Evolutionary conservation across 225 moss, liverwort and hornwort species (phyloP).

Genomic region (Sphagnum contortum): DNA sequence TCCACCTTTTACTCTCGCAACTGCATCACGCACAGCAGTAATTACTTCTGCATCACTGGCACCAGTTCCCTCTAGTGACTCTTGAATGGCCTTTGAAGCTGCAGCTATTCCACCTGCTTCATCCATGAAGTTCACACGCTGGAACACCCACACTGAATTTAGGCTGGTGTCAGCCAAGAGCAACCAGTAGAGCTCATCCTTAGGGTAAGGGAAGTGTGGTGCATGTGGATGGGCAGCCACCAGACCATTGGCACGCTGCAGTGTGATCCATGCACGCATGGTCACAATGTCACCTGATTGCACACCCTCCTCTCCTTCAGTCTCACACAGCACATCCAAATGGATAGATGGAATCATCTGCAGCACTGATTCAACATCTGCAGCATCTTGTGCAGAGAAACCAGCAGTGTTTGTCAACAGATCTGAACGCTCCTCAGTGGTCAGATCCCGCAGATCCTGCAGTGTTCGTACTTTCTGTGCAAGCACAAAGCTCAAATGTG

Average conservation of each 20-base stretch:
- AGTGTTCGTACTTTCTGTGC: slow-evolving; percentile 74
- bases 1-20: slow-evolving; percentile 66
- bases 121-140: slow-evolving; percentile 75
- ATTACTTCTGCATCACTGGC: slow-evolving; percentile 64
- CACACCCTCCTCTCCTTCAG: slow-evolving; percentile 99
- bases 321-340: slow-evolving; percentile 69
- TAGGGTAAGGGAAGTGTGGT: slow-evolving; percentile 67
- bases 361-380: slow-evolving; percentile 82
- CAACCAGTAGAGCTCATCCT: slow-evolving; percentile 92
- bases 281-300: slow-evolving; percentile 97
- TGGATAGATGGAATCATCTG: slow-evolving; percentile 70
- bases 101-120: slow-evolving; percentile 63
- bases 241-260: slow-evolving; percentile 60
- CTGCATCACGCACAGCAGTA: slow-evolving; percentile 53
- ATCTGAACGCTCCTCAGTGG: slow-evolving; percentile 46
- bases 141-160: slow-evolving; percentile 89
- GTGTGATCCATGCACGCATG: slow-evolving; percentile 74
- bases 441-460: slow-evolving; percentile 84
- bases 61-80: slow-evolving; percentile 83
- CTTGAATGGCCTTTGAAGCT: slow-evolving; percentile 73
- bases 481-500: background rate
- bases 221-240: slow-evolving; percentile 77
- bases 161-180: slow-evolving; percentile 66
- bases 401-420: slow-evolving; percentile 55
- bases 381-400: slow-evolving; percentile 60